Base-by-base conservation (phyloP, 2,329 filamentous ascomycete species). In the Aspergillus aculeatinus region DNA sequence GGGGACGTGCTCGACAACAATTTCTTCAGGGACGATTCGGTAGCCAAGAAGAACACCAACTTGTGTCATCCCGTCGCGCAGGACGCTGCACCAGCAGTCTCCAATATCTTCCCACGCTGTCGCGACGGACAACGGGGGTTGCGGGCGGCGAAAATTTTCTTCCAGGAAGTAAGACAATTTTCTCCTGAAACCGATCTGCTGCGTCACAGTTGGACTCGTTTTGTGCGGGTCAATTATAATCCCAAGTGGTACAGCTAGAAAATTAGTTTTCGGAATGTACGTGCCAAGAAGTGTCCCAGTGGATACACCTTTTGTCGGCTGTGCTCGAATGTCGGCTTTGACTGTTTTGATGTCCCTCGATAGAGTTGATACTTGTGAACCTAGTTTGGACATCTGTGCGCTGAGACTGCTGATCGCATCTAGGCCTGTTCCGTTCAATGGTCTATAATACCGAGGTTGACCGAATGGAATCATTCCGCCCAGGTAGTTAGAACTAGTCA, bases 1-100 rank as follows among this genome's bases (percentile, higher is more conserved):
- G 2, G 86, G 78, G 58, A 91, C 87, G 72, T 93, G 89, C 70
- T 94, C 90, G 48, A 94, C 74, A 1, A 90, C 85, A 1, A 94
- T 71, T 66, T 91, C 83, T 65, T 88, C 84, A 0, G 90, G 89
- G 31, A 88, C 81, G 58, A 93, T 81, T 5, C 76, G 63, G n/a
- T 72, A 71, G 1, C 71, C 69, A 0, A 80, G 70, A 4, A 69
- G 55, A 21, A 81, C 70, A 2, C 70, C 68, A 12, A 82, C 68
- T 62, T 82, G 79, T 7, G 77, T 68, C 16, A 77, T 76, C 14
- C 72, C 73, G 52, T 81, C 64, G 0, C 80, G 82, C 54, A 74
- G 71, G 10, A 79, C 75, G 4, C 89, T 87, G 74, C 94, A 98
- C 90, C 92, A 98, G 75, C 92, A 96, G 63, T 98, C 90, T 21